Evolutionary conservation across 108 stramenopile species (phyloP), one percentile per base, ranked within the genome.

Genomic region (Heterococcus sp.): DNA sequence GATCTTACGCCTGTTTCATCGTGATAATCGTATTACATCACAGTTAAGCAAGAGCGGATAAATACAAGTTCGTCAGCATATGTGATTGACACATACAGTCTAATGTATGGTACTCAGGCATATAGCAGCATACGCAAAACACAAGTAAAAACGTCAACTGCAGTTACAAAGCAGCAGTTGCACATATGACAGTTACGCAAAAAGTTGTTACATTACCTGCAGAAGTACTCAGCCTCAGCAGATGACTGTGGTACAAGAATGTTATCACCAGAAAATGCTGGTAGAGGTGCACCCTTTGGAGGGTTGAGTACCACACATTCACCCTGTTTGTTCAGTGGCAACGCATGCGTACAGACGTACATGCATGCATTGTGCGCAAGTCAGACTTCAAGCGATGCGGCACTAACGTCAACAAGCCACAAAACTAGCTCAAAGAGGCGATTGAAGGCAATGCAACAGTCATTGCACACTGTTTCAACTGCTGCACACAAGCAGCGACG

Each of bases 211-310:
- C 73, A 68, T 58, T 73, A 58, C 14, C 74, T n/a, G 65, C 75
- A 81, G 63, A 84, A 84, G 75, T 84, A 84, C 64, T 84, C 75
- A 63, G 83, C 83, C 29, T 75, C 66, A 28, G 68, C 83, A 58
- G 75, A 71, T 21, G 65, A 76, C 69, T 69, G 65, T 32, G 83
- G 83, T 0, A 75, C 79, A 71, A 65, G 72, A 14, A 81, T 72
- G 35, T 81, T 81, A 11, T 39, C 38, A 3, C 79, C 79, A 4
- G 38, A 66, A 33, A 81, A 81, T 32, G 79, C 79, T 11, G 79
- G 79, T 32, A 81, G 65, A 5, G 79, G 79, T 11, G 79, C 79
- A n/a, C 21, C 31, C 2, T 32, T 64, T 14, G 79, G 79, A 29
- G 79, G 79, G 64, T 81, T 58, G 29, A 81, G 72, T 65, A 81